Base-by-base conservation (phyloP, 768 basidiomycete species). In the Lactarius sanguifluus region DNA sequence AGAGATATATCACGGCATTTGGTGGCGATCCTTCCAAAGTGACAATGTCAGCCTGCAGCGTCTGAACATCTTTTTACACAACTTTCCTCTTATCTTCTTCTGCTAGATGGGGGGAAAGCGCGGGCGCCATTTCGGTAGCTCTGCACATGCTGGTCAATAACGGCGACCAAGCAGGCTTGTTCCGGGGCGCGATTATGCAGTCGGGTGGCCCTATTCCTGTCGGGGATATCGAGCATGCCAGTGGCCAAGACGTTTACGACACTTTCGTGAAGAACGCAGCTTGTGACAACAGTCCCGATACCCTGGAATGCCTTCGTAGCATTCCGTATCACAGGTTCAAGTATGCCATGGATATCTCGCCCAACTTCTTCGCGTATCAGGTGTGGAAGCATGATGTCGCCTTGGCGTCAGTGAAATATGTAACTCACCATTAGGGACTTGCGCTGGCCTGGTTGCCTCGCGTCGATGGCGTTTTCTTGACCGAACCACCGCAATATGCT, bases 1-100 rank as follows among this genome's bases (percentile, higher is more conserved):
- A 80, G 59, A 72, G 76, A 62, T 76, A 82, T 66, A 80, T 81
- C 40, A 70, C 66, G 43, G 70, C 73, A 1, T 82, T 80, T 64
- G 81, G 81, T 1, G 81, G 81, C 34, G 77, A 81, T 64, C 73
- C 74, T 13, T 61, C 62, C 3, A 78, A 74, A 66, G 77, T 76
- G 6, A 73, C 73, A 20, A 74, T 74, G 71, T 74, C n/a, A 43
- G 43, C n/a, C 32, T 10, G 16, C 13, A 7, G 50, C 50, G 12
- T 52, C 50, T 52, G 50, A 52, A 15, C 18, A 15, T 40, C 20
- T 15, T n/a, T 23, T 41, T 23, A 20, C 15, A 15, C 20, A 20
- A 23, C 36, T 3, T n/a, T 12, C 4, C 4, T 16, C 7, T 28
- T 20, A 47, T 47, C 6, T 18, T 10, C 5, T 30, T 34, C 12